Base-by-base conservation (phyloP, 148 eudicot genomes). In the Chenopodium formosanum region DNA sequence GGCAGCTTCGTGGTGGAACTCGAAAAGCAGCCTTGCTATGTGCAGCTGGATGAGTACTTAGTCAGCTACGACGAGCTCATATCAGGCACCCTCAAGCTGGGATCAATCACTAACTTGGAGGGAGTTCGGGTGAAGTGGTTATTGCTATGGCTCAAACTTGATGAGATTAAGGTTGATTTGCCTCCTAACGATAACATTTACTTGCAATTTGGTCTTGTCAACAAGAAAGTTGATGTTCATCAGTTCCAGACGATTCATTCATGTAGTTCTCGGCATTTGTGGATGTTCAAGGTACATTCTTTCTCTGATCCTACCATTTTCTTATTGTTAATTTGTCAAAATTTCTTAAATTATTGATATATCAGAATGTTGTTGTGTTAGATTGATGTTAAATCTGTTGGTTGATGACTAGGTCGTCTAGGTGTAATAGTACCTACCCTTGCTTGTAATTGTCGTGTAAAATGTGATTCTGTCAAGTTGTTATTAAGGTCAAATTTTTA, bases 161-260 rank as follows among this genome's bases (percentile, higher is more conserved):
- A 89, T 73, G 93, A 89, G 83, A 89, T 93, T 76, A 89, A 77
- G 78, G 97, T 94, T 77, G 95, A 94, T 85, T 86, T 94, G 88
- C 97, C 97, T 2, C 91, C 91, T 9, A 86, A 93, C 22, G 87
- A 89, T 67, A 86, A 83, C 44, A 88, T 93, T 47, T 93, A 93
- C 80, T 93, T 93, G 60, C 87, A 80, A 60, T 92, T 92, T 70
- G 97, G 97, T 60, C 17, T 90, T 25, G 79, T 92, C 29, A 90
- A 90, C 79, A 90, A 88, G 90, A 83, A 90, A 85, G 94, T 94
- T 60, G 91, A 88, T 73, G 84, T 90, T 53, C 83, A 72, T 53
- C 95, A 90, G 86, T 93, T 93, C 76, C 75, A 78, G 40, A 86
- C 88, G 17, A 84, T 92, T 79, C 91, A 79, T 52, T 81, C 90